phyloP scores from a whole-genome alignment of 2,329 filamentous ascomycete species.

The Pseudofabraea citricarpa region DNA sequence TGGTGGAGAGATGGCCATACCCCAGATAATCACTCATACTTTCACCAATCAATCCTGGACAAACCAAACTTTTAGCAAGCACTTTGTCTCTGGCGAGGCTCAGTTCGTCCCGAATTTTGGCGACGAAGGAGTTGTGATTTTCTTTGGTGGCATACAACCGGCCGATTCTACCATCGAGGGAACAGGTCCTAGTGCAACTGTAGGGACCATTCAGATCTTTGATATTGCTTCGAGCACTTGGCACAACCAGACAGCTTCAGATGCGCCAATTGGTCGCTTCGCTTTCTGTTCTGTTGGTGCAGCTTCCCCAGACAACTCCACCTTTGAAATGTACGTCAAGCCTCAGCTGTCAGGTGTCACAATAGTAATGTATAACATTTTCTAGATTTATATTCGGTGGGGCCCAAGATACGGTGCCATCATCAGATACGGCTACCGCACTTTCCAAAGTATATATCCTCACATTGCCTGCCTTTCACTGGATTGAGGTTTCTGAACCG shows the following conservation, averaged over 20 bases:
- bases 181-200: neutral
- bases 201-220: conserved; percentile 6
- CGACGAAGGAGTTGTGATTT: conserved; percentile 8
- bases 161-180: neutral
- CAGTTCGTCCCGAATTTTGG: conserved; percentile 10
- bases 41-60: conserved; percentile 5
- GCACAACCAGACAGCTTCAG: conserved; percentile 7
- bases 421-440: neutral
- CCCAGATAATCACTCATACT: conserved; percentile 5
- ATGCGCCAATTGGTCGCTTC: conserved; percentile 3
- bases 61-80: conserved; percentile 3
- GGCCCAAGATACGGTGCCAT: neutral
- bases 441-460: conserved; percentile 10
- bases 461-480: conserved; percentile 10
- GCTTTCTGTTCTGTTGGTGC: conserved; percentile 4
- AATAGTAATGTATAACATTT: neutral
- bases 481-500: conserved; percentile 4
- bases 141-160: conserved; percentile 7
- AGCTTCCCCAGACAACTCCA: conserved; percentile 5
- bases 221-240: conserved; percentile 8
- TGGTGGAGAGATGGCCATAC: neutral
- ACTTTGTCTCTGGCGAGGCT: conserved; percentile 3
- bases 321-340: conserved; percentile 9
- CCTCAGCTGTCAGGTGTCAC: neutral
- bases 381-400: conserved; percentile 7